Evolutionary conservation across 2,329 filamentous ascomycete species (phyloP), one percentile per base, ranked within the genome.

Genomic region (Paecilomyces niveus): DNA sequence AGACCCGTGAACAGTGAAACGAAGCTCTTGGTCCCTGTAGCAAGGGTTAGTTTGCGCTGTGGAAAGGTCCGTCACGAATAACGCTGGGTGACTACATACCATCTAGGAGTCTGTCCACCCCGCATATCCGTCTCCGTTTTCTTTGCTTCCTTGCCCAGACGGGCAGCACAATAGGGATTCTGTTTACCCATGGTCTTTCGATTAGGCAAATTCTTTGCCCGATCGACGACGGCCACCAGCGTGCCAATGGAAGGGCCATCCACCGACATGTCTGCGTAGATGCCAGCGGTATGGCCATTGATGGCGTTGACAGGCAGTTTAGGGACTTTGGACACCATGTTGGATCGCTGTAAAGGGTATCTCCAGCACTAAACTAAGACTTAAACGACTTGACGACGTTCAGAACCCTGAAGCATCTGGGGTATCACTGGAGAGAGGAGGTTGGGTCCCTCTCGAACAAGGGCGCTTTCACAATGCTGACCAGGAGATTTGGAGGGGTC

Each of bases 151-250:
- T 99, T 99, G 33, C 93, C 94, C 53, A 99, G 78, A 57, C 94
- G 83, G 32, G 92, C 92, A 39, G 94, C 94, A 76, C 92, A 97
- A 75, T 97, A 99, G 0, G 94, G 93, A 72, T 97, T 92, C 78
- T 99, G 94, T 78, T 99, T 99, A 58, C 94, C 94, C 81, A 99
- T 97, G 5, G 92, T 94, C 80, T 96, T 96, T 66, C 92, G 81
- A 77, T 99, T 99, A 55, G 94, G 94, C 65, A 99, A 79, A 73
- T 99, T 99, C 84, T 96, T 97, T 56, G 92, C 94, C 65, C 92
- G 85, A 78, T 99, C 94, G 69, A 97, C 85, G 68, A 99, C 88
- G 58, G 92, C 84, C 53, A 99, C 91, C 66, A 99, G 81, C 1
- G 92, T 97, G 65, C 94, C 94, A 69, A 99, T 97, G 60, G 90